Base-by-base conservation (phyloP, 1,284 basidiomycete genomes). In the Apiotrichum akiyoshidainum region DNA sequence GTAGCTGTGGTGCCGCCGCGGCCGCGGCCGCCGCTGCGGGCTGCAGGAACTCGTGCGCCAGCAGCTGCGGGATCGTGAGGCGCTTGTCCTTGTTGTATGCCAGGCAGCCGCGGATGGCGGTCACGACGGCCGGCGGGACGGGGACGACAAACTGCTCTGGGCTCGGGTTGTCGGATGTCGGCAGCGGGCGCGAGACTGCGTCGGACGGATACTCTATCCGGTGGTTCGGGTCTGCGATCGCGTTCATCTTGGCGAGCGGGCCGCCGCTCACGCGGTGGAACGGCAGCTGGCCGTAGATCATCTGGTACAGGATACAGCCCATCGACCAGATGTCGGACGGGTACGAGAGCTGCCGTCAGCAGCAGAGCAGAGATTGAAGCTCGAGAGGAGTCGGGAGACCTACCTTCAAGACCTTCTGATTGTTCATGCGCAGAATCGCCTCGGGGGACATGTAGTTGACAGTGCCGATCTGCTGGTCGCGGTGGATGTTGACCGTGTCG, bases 241-340 rank as follows among this genome's bases (percentile, higher is more conserved):
- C 76, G 46, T 79, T 78, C 68, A 83, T 78, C 69, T 82, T 83
- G 21, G 79, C 67, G 14, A 78, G 52, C 3, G 75, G 83, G 64
- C 93, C 92, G 57, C 94, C 89, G 1, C 88, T 87, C 14, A 92
- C 82, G 35, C 87, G 88, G 60, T 88, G 86, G 78, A 99, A 99
- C 4, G 94, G 90, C 59, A 93, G 92, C 57, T 84, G 85, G 42
- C 93, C 93, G 59, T 92, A 89, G 40, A 98, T 88, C 87, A 98
- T 94, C 76, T 98, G 95, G 79, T 89, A 98, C 39, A 99, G 79
- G 55, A 98, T 91, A 77, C 95, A 98, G 1, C 94, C 96, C 17
- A 98, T 81, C 17, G 94, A 91, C 96, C 96, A 99, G n/a, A 96
- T 84, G 77, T 99, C 95, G 49, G 91, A 90, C 58, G 92, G 92